Percentiles rank a stretch among this genome's conserved stretches.
These are phyloP conservation scores for Neurospora crassa DNA, from an alignment of 2,329 filamentous ascomycete species.

Conservation along the genomic window DNA sequence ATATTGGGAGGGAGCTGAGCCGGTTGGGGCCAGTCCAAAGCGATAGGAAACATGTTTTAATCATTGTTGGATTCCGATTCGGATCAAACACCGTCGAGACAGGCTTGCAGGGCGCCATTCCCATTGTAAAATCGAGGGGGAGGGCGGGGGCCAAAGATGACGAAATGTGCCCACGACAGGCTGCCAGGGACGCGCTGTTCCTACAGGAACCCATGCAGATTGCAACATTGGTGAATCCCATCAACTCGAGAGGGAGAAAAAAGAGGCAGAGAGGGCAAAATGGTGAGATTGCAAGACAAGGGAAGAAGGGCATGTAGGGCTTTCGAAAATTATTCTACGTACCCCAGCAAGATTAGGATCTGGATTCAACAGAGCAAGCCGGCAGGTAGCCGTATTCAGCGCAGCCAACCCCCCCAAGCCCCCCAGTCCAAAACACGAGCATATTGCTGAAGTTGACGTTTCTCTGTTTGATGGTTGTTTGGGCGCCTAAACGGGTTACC, in stretches of 20 bases:
- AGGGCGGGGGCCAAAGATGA: not conserved
- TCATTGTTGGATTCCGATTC: not conserved
- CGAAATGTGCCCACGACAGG: not conserved
- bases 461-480: constrained; percentile 39
- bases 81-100: not conserved
- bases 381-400: not conserved
- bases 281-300: not conserved
- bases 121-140: not conserved
- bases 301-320: not conserved
- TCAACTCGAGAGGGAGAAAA: not conserved
- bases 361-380: not conserved
- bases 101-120: not conserved
- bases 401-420: not conserved
- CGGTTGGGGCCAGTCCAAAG: not conserved
- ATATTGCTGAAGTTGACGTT: constrained; percentile 5
- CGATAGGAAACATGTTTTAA: not conserved
- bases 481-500: constrained; percentile 25
- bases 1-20: not conserved
- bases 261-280: not conserved
- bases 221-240: not conserved
- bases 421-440: not conserved
- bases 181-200: not conserved
- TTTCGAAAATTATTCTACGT: not conserved
- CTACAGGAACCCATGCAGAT: not conserved
- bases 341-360: not conserved